Evolutionary conservation across 176 grass and related monocot genomes (phyloP), one percentile per base, ranked within the genome.

Genomic region (Poa annua): DNA sequence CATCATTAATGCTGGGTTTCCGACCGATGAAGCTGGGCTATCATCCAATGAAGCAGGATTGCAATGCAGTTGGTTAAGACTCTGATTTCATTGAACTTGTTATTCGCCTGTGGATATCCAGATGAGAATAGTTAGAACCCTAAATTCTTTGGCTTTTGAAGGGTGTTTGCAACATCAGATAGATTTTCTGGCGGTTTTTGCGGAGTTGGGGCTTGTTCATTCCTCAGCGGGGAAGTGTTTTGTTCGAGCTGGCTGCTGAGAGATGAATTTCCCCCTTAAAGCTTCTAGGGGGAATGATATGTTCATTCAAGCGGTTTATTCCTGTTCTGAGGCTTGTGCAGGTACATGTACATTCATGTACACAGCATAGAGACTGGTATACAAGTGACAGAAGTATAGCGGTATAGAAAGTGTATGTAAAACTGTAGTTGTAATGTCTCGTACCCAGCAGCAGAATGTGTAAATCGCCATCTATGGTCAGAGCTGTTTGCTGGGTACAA

Each of bases 341-440:
- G 78, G 72, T 82, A 71, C 88, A 85, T 89, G 83, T 80, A 85
- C 50, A 77, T 75, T 69, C 83, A 89, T 85, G 88, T 82, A 74
- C 83, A 90, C 84, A 89, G 35, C 83, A 78, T 77, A 82, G 63
- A 47, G 41, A 73, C 70, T 89, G 78, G 79, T 82, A 89, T 78
- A 90, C 88, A 83, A 38, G 56, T 78, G 15, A 74, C 45, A 79
- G 17, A 48, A 44, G 25, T 60, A 77, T 71, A 77, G 25, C 52
- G 71, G 70, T 86, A 81, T 82, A 89, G 73, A 53, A 50, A 75
- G 20, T 86, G 73, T 74, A 75, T 90, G 65, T 86, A 67, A 55
- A 86, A 57, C 42, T 86, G 64, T 86, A 86, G 79, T 26, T 86
- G 47, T 72, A 86, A 78, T 79, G 45, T 81, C 57, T 60, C 56